Base-by-base conservation (phyloP, 1,139 yeast genomes). In the Protomyces pachydermus region DNA sequence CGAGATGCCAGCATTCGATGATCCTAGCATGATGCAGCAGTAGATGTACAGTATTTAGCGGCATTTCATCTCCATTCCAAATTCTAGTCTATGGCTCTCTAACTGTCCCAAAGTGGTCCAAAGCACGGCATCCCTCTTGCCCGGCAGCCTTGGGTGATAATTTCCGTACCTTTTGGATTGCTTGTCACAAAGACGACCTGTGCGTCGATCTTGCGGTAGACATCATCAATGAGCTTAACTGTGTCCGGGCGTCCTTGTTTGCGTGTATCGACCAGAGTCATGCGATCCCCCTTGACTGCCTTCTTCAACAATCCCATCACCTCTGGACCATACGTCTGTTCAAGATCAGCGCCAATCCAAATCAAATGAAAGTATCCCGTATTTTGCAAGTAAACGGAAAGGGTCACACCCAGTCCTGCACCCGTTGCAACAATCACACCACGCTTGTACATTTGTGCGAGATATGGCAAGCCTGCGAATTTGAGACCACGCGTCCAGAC, bases 1-100 rank as follows among this genome's bases (percentile, higher is more conserved):
- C 70, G 98, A 93, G 80, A 96, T 58, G 62, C 54, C 45, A 54
- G 46, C 48, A 20, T 42, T 42, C 18, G 48, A 42, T 10, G 48
- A 42, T 18, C 48, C 48, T 16, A 42, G 48, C 25, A 42, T 42
- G 48, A 42, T 42, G 48, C 48, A 28, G 32, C 32, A 42, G 48
- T 42, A 42, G 23, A 18, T 42, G 48, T 42, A 42, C 48, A 42
- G 48, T 42, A 42, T n/a, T 42, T n/a, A 42, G 42, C 48, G 23
- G 48, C 48, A 42, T 42, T 37, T 37, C 48, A n/a, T 42, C 48
- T 42, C 48, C 48, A 42, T n/a, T 42, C 48, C 48, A 42, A 14
- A 42, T n/a, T 42, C 25, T 42, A 42, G 23, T 42, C 48, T 16
- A 6, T 18, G 20, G 20, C n/a, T 32, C 25, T 38, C 25, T 38